Conservation (phyloP, 495 filamentous ascomycete genomes). For the Thermochaetoides thermophila region DNA sequence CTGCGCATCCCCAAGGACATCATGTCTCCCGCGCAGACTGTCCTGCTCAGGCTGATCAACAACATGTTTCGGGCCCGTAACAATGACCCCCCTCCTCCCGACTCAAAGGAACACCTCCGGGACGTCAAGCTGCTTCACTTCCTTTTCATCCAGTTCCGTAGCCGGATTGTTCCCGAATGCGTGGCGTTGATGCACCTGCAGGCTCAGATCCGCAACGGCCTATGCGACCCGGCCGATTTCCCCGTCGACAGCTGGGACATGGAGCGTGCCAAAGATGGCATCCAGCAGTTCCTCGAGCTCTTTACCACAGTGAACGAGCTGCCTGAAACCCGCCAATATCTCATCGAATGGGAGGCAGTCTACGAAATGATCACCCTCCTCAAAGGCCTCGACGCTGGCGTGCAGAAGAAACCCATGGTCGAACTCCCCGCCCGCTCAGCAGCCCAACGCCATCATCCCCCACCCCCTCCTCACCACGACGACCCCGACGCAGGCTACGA, state of each 20-base stretch:
- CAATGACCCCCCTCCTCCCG: constrained; percentile 39
- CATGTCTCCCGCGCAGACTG: constrained; percentile 83
- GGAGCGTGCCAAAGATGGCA: constrained; percentile 70
- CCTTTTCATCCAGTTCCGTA: constrained; percentile 81
- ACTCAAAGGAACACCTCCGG: constrained; percentile 31
- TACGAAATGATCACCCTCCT: constrained; percentile 74
- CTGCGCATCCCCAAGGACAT: constrained; percentile 88
- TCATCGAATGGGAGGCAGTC: constrained; percentile 77
- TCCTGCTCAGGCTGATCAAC: constrained; percentile 77
- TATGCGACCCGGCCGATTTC: constrained; percentile 52
- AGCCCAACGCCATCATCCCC: constrained; percentile 2
- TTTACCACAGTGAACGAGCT: constrained; percentile 81
- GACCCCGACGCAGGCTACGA: constrained; percentile 25
- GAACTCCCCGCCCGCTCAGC: constrained; percentile 12
- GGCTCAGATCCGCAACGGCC: constrained; percentile 55
- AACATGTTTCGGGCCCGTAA: constrained; percentile 65
- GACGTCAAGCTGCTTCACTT: constrained; percentile 59
- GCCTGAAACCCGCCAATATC: constrained; percentile 38
- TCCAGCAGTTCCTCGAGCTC: constrained; percentile 86
- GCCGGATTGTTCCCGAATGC: constrained; percentile 80
- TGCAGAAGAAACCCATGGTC: constrained; percentile 44
- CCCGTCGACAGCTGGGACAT: constrained; percentile 94
- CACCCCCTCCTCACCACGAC: constrained; percentile 9
- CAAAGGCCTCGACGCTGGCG: constrained; percentile 71
- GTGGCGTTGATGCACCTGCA: constrained; percentile 86